Percentiles rank a stretch among this genome's conserved stretches.
Evolutionary conservation across 192 early-diverging fungal species (phyloP).

Genomic region (Coemansia sp.): DNA sequence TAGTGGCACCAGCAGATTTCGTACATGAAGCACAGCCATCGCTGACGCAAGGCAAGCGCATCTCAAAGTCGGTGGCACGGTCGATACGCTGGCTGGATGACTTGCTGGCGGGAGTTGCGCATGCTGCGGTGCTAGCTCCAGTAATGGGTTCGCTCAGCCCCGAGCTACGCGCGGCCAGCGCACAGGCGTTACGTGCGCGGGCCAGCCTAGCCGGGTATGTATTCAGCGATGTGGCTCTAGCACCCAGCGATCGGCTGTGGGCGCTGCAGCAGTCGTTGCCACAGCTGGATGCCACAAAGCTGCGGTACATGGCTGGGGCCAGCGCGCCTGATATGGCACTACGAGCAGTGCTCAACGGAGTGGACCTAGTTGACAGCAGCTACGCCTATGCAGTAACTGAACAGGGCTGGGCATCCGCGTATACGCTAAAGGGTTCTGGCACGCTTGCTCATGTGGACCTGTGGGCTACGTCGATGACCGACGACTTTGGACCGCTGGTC

Average conservation of each 20-base stretch:
- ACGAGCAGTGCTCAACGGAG: conserved; percentile 50
- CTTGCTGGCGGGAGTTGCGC: conserved; percentile 12
- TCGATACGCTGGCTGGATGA: conserved; percentile 50
- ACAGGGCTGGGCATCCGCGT: conserved; percentile 64
- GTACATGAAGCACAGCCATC: conserved; percentile 38
- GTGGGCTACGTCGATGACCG: conserved; percentile 57
- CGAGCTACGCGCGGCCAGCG: conserved; percentile 35
- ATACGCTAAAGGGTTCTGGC: conserved; percentile 36
- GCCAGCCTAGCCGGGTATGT: conserved; percentile 29
- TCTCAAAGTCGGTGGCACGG: conserved; percentile 46
- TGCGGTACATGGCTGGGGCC: conserved; percentile 49
- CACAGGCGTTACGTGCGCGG: conserved; percentile 17
- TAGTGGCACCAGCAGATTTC: conserved; percentile 44
- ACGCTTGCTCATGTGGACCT: conserved; percentile 49
- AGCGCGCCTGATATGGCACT: conserved; percentile 43
- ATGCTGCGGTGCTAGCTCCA: conserved; percentile 44
- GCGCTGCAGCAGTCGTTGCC: conserved; percentile 34
- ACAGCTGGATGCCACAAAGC: conserved; percentile 29
- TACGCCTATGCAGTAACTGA: conserved; percentile 66
- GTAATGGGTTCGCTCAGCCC: conserved; percentile 44
- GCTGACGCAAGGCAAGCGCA: conserved; percentile 45
- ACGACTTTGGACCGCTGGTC: conserved; percentile 63
- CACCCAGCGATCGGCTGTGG: conserved; percentile 27
- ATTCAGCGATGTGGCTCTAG: conserved; percentile 38
- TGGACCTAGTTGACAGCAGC: conserved; percentile 71